Evolutionary conservation across 331 rosid species (phyloP).

Genomic region (Spiraea crenata): DNA sequence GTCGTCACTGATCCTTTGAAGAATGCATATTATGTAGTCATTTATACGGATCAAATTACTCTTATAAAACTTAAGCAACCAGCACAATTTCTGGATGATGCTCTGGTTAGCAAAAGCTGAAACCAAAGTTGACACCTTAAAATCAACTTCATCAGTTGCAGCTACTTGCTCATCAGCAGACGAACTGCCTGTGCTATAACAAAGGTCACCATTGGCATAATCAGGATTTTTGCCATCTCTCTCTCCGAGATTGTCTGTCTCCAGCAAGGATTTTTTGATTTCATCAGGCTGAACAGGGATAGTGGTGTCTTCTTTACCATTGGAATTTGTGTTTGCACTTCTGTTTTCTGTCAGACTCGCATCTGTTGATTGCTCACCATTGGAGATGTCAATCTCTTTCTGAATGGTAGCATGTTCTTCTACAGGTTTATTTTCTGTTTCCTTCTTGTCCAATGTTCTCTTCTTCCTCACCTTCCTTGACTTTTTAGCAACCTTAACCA

Average conservation of each 20-base stretch:
- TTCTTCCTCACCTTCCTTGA: conserved; percentile 63
- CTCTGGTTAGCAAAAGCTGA: conserved; percentile 72
- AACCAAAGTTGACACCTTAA: conserved; percentile 64
- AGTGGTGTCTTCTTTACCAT: conserved; percentile 31
- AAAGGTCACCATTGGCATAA: conserved; percentile 40
- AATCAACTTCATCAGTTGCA: conserved; percentile 76
- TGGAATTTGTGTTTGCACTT: conserved; percentile 30
- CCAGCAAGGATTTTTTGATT: conserved; percentile 26
- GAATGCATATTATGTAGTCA: conserved; percentile 68
- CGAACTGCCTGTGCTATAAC: conserved; percentile 43
- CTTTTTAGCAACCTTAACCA: conserved; percentile 70
- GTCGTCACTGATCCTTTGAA: conserved; percentile 74
- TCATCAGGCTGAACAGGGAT: conserved; percentile 29
- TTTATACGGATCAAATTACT: conserved; percentile 70
- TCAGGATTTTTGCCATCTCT: conserved; percentile 32
- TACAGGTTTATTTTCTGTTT: conserved; percentile 31
- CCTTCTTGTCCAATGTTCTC: conserved; percentile 36
- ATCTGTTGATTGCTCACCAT: conserved; percentile 37
- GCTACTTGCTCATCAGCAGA: conserved; percentile 71
- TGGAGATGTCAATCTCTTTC: conserved; percentile 45
- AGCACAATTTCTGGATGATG: conserved; percentile 77
- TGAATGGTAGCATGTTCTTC: conserved; percentile 40
- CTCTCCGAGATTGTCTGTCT: conserved; percentile 34
- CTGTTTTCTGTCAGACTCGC: conserved; percentile 32
- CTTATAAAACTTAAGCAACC: conserved; percentile 96